Evolutionary conservation across 2,329 filamentous ascomycete species (phyloP), one percentile per base, ranked within the genome.

Genomic region (Fusarium xylarioides): DNA sequence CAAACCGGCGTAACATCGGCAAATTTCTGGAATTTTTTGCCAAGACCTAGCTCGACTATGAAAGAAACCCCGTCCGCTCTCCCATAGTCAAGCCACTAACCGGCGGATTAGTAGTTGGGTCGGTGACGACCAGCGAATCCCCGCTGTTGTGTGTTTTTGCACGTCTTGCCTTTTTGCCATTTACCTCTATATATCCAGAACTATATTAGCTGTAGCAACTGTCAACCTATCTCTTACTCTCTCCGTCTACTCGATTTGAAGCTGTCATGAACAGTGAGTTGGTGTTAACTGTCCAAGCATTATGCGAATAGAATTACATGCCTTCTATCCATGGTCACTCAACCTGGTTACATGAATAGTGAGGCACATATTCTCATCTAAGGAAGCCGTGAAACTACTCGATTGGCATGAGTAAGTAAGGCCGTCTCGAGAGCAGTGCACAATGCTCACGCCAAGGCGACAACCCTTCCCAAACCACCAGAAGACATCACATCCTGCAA

Each of bases 21-120:
- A 26, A 26, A 26, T 4, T 6, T 26, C 26, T 4, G 6, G 4
- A n/a, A n/a, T 26, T 26, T 26, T 26, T 26, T 26, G 26, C 26
- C 26, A 26, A 26, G 26, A 26, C 26, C 26, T 6, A 26, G 26
- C 26, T 26, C 26, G 26, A 26, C 26, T 26, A 26, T 26, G 26
- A 26, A 26, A 26, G 26, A 26, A 26, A 26, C 26, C 55, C 55
- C 42, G 55, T 58, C 32, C 32, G 28, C 46, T 49, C 28, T 49
- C 28, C 46, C 21, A 57, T 57, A 57, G 40, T 57, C 40, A 57
- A 57, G 54, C 54, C 54, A 57, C 54, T 57, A 57, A 57, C 40
- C 40, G 54, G 54, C 40, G n/a, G 54, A 57, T 57, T 57, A 57
- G 40, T 57, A 57, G 40, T 57, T 57, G 30, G 54, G 54, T 57